These are phyloP conservation scores for Pelargonium citronellum DNA, from an alignment of 441 rosid genomes.

Conservation along the genomic window DNA sequence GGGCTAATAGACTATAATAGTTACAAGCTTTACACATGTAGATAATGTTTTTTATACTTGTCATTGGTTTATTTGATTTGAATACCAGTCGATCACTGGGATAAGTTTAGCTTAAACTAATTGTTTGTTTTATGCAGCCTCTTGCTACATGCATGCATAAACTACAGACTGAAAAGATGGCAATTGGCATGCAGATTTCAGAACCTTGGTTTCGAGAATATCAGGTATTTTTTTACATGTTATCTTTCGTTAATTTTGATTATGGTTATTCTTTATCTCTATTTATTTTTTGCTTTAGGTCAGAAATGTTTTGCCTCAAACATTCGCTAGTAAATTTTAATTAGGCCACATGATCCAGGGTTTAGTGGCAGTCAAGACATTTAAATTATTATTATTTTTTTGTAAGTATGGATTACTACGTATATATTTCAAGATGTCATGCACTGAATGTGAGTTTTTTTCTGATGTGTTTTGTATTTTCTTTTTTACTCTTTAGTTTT, in stretches of 20 bases:
- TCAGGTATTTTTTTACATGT: slow-evolving; percentile 39
- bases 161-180: slow-evolving; percentile 71
- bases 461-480: too few species aligned
- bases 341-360: not conserved
- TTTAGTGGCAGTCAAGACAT: not conserved
- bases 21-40: too few species aligned
- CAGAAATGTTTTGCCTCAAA: not conserved
- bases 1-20: too few species aligned
- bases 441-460: not conserved
- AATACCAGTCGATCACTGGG: not conserved
- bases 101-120: not conserved
- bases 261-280: not conserved
- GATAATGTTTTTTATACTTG: too few species aligned
- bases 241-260: not conserved
- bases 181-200: slow-evolving; percentile 72
- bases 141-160: slow-evolving; percentile 86
- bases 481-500: not conserved
- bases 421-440: not conserved
- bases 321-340: not conserved
- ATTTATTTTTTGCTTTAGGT: not conserved
- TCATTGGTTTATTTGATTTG: too few species aligned
- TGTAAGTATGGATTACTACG: not conserved
- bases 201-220: slow-evolving; percentile 96
- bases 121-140: slow-evolving; percentile 43
- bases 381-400: not conserved